Percentiles rank a stretch among this genome's conserved stretches.
Evolutionary conservation across 148 eudicot species (phyloP).

Genomic region (Spergularia marina): DNA sequence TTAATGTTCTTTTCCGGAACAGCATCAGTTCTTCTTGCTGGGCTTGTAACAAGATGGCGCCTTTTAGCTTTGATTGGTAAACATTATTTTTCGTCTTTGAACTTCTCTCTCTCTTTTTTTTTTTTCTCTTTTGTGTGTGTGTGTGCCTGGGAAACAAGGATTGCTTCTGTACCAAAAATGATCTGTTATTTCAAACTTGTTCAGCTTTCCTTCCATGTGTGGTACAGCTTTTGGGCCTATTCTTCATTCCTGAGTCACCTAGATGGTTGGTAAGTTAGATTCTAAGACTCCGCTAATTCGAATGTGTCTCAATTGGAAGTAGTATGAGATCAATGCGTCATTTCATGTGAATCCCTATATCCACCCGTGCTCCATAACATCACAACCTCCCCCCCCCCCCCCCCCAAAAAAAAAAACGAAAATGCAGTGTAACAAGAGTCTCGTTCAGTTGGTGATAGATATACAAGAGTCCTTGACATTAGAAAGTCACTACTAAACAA

Average conservation of each 20-base stretch:
- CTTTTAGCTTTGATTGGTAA: constrained; percentile 45
- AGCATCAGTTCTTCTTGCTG: constrained; percentile 34
- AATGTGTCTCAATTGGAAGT: no score
- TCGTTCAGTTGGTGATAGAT: no score
- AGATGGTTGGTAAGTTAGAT: constrained; percentile 51
- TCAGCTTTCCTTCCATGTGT: constrained; percentile 51
- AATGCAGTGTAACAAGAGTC: no score
- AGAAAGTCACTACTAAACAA: no score
- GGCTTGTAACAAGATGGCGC: constrained; percentile 42
- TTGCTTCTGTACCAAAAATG: background rate
- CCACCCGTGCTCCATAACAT: no score
- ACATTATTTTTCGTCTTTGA: background rate
- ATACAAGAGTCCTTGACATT: no score
- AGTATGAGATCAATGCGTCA: no score
- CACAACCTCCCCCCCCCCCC: no score
- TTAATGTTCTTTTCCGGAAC: constrained; percentile 28
- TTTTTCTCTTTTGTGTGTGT: no score
- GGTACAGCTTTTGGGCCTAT: constrained; percentile 41
- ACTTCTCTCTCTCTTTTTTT: background rate
- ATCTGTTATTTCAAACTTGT: constrained; percentile 7
- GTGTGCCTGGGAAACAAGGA: background rate
- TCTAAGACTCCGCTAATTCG: background rate
- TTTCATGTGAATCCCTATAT: no score
- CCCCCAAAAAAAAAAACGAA: no score
- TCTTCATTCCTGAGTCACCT: constrained; percentile 58